These are phyloP conservation scores for Neurospora sp. DNA, from an alignment of 495 filamentous ascomycete genomes.

Conservation along the genomic window DNA sequence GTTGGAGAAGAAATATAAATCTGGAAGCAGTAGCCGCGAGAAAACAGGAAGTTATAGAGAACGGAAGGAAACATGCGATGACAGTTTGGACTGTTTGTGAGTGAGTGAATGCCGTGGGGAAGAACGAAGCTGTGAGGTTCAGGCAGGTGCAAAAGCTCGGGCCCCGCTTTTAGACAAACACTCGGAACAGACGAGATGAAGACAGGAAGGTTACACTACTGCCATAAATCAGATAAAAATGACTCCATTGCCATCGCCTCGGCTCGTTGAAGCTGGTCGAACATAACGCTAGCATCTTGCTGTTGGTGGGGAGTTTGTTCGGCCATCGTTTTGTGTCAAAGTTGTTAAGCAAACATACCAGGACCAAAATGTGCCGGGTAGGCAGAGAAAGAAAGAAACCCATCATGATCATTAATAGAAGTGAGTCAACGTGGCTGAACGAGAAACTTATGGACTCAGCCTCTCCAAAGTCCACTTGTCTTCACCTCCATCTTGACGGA, in stretches of 20 bases:
- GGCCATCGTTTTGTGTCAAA: background rate
- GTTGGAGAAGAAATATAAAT: background rate
- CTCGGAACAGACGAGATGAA: background rate
- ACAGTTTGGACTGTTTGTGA: background rate
- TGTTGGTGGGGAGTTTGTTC: background rate
- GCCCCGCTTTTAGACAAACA: background rate
- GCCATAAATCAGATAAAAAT: background rate
- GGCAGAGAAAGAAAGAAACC: background rate
- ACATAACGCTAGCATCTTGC: background rate
- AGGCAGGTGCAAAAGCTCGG: background rate
- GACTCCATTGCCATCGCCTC: background rate
- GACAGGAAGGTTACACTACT: background rate
- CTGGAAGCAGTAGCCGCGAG: background rate
- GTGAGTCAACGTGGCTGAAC: background rate
- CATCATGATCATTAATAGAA: background rate
- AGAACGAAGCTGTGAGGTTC: background rate
- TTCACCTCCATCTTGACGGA: slow-evolving; percentile 24
- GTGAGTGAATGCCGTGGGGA: background rate
- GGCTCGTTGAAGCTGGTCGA: background rate
- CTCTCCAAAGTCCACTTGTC: slow-evolving; percentile 48
- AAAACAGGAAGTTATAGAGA: background rate
- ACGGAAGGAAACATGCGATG: background rate
- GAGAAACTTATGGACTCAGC: slow-evolving; percentile 43
- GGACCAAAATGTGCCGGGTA: background rate
- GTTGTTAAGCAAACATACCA: background rate